Conservation (phyloP, 2,329 filamentous ascomycete genomes). For the Cladophialophora exuberans region DNA sequence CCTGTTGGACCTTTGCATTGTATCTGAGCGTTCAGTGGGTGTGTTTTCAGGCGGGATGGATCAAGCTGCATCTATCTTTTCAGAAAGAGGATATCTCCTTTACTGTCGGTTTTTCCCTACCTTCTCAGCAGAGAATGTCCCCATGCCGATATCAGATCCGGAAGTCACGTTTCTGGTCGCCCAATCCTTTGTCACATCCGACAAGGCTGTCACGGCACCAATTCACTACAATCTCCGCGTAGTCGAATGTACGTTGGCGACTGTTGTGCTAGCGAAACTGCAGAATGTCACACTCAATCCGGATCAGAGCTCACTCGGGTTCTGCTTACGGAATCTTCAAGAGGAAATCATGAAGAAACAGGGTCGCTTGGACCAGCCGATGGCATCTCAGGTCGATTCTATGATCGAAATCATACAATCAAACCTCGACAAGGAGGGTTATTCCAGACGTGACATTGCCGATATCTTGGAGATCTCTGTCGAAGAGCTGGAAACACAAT, state of each 20-base stretch:
- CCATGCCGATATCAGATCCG: slow-evolving; percentile 78
- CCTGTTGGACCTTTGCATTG: slow-evolving; percentile 88
- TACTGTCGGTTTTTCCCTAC: slow-evolving; percentile 87
- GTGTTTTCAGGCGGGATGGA: slow-evolving; percentile 99
- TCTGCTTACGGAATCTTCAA: slow-evolving; percentile 85
- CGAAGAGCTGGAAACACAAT: slow-evolving; percentile 72
- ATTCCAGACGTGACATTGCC: slow-evolving; percentile 85
- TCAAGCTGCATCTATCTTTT: slow-evolving; percentile 94
- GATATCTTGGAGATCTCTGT: slow-evolving; percentile 69
- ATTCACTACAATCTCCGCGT: slow-evolving; percentile 97
- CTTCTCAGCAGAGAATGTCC: slow-evolving; percentile 75
- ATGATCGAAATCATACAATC: slow-evolving; percentile 71
- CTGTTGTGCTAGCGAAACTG: slow-evolving; percentile 65
- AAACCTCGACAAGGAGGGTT: slow-evolving; percentile 78
- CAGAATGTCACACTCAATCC: slow-evolving; percentile 67
- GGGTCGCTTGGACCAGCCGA: slow-evolving; percentile 51
- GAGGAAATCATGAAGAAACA: slow-evolving; percentile 70
- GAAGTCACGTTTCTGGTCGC: slow-evolving; percentile 91
- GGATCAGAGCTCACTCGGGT: slow-evolving; percentile 80
- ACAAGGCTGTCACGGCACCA: slow-evolving; percentile 92
- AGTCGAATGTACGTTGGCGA: slow-evolving; percentile 90
- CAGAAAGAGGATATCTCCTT: slow-evolving; percentile 79
- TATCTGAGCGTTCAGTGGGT: slow-evolving; percentile 90
- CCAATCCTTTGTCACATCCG: slow-evolving; percentile 89
- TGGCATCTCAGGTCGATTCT: slow-evolving; percentile 71